phyloP scores from a whole-genome alignment of 768 basidiomycete genomes.

The Naganishia kalamii region DNA sequence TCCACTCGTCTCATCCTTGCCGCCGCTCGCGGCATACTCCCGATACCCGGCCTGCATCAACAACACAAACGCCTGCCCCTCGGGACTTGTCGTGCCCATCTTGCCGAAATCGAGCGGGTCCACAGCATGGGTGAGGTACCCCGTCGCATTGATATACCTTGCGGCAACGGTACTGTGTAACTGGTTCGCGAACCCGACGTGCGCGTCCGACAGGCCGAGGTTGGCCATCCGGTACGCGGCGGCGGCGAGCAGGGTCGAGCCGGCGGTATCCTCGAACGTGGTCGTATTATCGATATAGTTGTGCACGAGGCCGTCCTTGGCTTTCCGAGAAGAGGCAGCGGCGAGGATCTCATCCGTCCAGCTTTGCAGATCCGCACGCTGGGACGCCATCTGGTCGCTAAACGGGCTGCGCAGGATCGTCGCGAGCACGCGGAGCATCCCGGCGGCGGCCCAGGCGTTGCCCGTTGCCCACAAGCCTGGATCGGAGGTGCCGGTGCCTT shows the following conservation, averaged over 20 bases:
- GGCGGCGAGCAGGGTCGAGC: constrained; percentile 43
- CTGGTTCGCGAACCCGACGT: constrained; percentile 41
- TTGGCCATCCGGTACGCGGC: constrained; percentile 43
- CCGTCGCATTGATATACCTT: constrained; percentile 46
- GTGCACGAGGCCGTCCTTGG: constrained; percentile 42
- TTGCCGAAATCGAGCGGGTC: constrained; percentile 46
- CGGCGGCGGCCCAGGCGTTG: constrained; percentile 51
- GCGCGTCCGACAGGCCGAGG: constrained; percentile 39
- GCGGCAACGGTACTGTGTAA: constrained; percentile 44
- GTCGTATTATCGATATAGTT: constrained; percentile 47
- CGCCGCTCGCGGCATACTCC: constrained; percentile 34
- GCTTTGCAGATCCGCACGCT: constrained; percentile 40
- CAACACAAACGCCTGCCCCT: constrained; percentile 44
- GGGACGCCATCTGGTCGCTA: constrained; percentile 37
- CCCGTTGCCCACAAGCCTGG: constrained; percentile 49
- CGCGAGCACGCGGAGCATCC: constrained; percentile 49
- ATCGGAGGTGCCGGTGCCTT: constrained; percentile 35
- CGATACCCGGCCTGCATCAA: constrained; percentile 42
- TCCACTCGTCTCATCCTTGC: constrained; percentile 19
- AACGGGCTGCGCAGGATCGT: constrained; percentile 46
- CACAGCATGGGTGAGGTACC: constrained; percentile 47
- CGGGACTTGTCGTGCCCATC: constrained; percentile 40
- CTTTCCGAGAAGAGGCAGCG: constrained; percentile 38
- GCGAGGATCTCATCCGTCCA: constrained; percentile 49
- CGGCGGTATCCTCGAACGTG: constrained; percentile 47